Evolutionary conservation across 257 asterid genomes (phyloP), one percentile per base, ranked within the genome.

Genomic region (Solanum ossicruentum): DNA sequence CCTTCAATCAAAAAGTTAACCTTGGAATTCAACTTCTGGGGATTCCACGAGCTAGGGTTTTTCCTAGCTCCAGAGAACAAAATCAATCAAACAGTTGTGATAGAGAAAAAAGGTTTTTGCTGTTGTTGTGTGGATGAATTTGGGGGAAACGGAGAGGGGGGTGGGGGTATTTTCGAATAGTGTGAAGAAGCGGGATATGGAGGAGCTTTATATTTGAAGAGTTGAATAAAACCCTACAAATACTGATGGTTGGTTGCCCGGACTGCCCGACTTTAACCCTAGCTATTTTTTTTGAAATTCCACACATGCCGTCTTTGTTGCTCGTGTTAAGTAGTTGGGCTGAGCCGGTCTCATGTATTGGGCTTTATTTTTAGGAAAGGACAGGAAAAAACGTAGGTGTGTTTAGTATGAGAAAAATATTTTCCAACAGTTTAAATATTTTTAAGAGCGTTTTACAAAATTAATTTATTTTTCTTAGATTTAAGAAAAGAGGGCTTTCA

Each of bases 171-270:
- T 91, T 92, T 91, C 92, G 93, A 92, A 93, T 85, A 55, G 67
- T 45, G 79, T 83, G 92, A 90, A 90, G 90, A 89, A 91, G 95
- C 97, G 95, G 97, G 93, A 91, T 77, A 26, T 51, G 57, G 39
- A 39, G 82, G 41, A 84, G 56, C 28, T 55, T 36, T 56, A 70
- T 67, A 77, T 51, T 28, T 26, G 17, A 71, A 49, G 82, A 12
- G 57, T 51, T 49, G 82, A 20, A 84, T 78, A 66, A 69, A 36
- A 69, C 78, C 73, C 41, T 84, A 83, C 90, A 39, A 69, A 69
- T 69, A 67, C 73, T 66, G 91, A 93, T 89, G 75, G n/a, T 32
- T 78, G 10, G 47, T 17, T 84, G 87, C 86, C 90, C 85, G 81
- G 65, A 58, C 88, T 91, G 91, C 93, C 96, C 93, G 85, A 84